Evolutionary conservation across 306 rosid species (phyloP), one percentile per base, ranked within the genome.

Genomic region (Medicago truncatula): DNA sequence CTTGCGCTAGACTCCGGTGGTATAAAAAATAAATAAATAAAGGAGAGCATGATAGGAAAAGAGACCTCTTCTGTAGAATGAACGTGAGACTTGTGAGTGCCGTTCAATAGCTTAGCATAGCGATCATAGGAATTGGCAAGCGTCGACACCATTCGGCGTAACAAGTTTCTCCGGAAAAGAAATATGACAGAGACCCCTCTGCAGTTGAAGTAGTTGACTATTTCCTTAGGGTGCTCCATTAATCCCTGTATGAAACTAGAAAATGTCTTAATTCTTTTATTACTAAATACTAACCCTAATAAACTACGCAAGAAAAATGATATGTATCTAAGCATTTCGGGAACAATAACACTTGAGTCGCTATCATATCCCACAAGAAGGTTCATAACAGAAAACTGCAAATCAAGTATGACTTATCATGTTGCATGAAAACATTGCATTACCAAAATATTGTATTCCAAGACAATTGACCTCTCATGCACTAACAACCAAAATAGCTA

Each of bases 31-130:
- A 36, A 21, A 65, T 43, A 43, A 36, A 44, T 7, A 46, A 43
- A 36, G 41, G 64, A 50, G 61, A 71, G 74, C 20, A 64, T 60
- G 56, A 70, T 58, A 76, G 67, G 79, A 52, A 73, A 34, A 80
- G 60, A 75, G 5, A 89, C 96, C 96, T 94, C 98, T 86, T 89
- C 85, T 43, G 67, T 71, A 7, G 97, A 84, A 88, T 91, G 98
- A 38, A 94, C 98, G 76, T 91, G 98, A 41, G 98, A 81, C 78
- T 94, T 94, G 57, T 94, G 98, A 84, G 96, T 87, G 80, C 98
- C 98, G 44, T 90, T 91, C 86, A 94, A 87, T 72, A 82, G 81
- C 86, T 91, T 94, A 41, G 98, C 98, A 76, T 86, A 71, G 43
- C 95, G 91, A 46, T 94, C 98, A 72, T 87, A 91, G 2, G 98